These are phyloP conservation scores for Botryotinia convoluta DNA, from an alignment of 2,329 filamentous ascomycete genomes.

Conservation along the genomic window DNA sequence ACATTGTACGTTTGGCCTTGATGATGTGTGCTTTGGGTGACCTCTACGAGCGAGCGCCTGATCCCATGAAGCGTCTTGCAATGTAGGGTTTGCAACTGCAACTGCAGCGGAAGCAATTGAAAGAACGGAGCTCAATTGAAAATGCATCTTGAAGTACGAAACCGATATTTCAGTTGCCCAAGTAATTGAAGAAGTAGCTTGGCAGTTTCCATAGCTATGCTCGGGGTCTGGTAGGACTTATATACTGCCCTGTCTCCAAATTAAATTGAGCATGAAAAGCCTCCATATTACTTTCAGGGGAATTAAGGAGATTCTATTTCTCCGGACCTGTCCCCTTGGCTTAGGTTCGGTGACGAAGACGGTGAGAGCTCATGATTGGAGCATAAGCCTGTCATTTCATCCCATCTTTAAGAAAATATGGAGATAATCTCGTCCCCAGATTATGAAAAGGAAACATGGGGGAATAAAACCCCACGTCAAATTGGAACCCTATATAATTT, in stretches of 20 bases:
- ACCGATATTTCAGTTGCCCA: neutral
- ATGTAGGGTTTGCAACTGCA: slow-evolving; percentile 30
- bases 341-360: slow-evolving; percentile 3
- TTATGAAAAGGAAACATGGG: neutral
- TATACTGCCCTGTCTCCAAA: slow-evolving; percentile 1
- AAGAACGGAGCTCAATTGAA: slow-evolving; percentile 29
- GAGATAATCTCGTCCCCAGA: slow-evolving; percentile 7
- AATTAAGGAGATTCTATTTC: neutral
- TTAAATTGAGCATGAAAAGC: neutral
- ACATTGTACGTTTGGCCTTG: slow-evolving; percentile 29
- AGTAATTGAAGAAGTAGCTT: neutral
- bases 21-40: slow-evolving; percentile 28
- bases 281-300: neutral
- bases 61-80: slow-evolving; percentile 23
- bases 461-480: slow-evolving; percentile 3
- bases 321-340: neutral
- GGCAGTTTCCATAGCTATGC: neutral
- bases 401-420: slow-evolving; percentile 3
- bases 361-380: neutral
- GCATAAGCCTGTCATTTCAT: neutral
- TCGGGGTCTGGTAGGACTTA: slow-evolving; percentile 2
- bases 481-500: neutral
- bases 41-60: slow-evolving; percentile 19
- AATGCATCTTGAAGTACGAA: slow-evolving; percentile 30
- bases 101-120: slow-evolving; percentile 27